Evolutionary conservation across 108 stramenopile genomes (phyloP).

Genomic region (Poteriospumella lacustris): DNA sequence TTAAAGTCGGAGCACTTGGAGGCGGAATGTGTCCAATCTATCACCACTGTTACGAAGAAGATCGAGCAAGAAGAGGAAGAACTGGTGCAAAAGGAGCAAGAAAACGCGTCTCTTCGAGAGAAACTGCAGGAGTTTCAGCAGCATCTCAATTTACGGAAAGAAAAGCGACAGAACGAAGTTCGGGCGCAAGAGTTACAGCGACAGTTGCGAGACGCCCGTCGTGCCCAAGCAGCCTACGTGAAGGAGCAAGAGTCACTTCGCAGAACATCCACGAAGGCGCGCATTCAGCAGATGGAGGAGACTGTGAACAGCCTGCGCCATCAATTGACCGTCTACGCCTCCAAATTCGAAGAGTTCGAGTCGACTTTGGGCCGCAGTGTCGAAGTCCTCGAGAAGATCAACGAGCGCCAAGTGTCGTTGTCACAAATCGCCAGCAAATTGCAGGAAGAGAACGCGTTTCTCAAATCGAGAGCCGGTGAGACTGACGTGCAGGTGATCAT

Average conservation of each 20-base stretch:
- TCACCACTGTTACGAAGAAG: not conserved
- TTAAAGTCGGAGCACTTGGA: not conserved
- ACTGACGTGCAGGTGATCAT: not conserved
- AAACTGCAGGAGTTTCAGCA: not conserved
- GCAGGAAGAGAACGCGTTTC: not conserved
- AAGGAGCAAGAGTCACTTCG: not conserved
- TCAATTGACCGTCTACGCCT: not conserved
- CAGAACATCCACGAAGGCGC: no score
- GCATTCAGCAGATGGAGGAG: not conserved
- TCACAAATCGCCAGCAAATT: not conserved
- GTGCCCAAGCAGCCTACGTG: not conserved
- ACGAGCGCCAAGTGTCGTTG: not conserved
- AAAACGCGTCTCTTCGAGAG: not conserved
- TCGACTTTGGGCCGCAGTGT: not conserved
- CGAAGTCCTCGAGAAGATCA: not conserved
- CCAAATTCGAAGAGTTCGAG: constrained; percentile 12
- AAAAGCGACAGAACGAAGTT: not conserved
- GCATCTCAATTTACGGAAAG: not conserved
- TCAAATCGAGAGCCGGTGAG: not conserved
- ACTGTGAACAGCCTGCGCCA: not conserved
- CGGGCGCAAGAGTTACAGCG: not conserved
- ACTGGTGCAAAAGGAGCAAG: not conserved
- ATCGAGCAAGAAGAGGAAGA: not conserved
- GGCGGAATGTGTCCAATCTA: not conserved
- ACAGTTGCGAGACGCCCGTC: not conserved